Evolutionary conservation across 441 rosid genomes (phyloP).

Genomic region (Metrosideros polymorpha): DNA sequence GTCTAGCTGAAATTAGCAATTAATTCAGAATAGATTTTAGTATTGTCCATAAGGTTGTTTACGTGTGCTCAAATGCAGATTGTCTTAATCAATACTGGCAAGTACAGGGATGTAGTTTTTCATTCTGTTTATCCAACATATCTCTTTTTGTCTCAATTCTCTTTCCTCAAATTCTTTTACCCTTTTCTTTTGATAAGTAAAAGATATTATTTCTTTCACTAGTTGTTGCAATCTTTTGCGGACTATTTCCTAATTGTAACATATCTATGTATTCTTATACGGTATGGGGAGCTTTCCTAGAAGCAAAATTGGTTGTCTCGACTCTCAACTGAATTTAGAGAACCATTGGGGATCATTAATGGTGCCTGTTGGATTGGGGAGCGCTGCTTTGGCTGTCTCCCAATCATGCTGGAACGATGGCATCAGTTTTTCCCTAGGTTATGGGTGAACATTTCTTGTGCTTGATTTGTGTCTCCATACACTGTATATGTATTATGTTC

Average conservation of each 20-base stretch:
- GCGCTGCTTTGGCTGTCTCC: too few relatives aligned
- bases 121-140: not conserved
- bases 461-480: not conserved
- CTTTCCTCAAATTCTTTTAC: not conserved
- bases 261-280: not conserved
- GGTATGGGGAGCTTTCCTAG: not conserved
- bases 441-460: not conserved
- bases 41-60: not conserved
- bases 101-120: not conserved
- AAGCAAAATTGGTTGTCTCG: not conserved
- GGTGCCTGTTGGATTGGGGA: not conserved
- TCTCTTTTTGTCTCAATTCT: not conserved
- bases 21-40: not conserved
- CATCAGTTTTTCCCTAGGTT: not conserved
- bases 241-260: not conserved
- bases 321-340: not conserved
- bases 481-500: not conserved
- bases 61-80: not conserved
- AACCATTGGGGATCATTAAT: not conserved
- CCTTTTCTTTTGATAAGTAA: not conserved
- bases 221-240: not conserved
- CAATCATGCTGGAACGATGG: too few relatives aligned
- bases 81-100: not conserved
- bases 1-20: not conserved
- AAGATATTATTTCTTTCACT: not conserved